A percentile compares a stretch with the other conserved stretches of the same genome.
These are phyloP conservation scores for Pythium monospermum DNA, from an alignment of 352 stramenopile species.

Conservation along the genomic window DNA sequence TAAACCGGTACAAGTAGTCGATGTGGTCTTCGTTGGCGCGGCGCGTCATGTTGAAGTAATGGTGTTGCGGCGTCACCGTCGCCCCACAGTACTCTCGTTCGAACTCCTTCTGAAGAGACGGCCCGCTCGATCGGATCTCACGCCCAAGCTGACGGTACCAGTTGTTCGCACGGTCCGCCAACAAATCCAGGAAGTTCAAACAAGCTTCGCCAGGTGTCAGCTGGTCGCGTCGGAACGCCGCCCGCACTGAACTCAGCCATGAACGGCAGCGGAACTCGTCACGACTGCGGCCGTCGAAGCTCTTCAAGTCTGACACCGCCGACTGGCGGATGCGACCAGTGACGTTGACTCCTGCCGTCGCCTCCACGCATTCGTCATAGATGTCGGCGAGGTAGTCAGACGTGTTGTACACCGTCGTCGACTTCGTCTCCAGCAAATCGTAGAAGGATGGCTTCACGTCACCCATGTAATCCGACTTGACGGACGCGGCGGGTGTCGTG, in stretches of 20 bases:
- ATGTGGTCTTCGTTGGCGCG: slow-evolving; percentile 13
- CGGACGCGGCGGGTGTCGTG: no score
- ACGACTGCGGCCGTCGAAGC: slow-evolving; percentile 7
- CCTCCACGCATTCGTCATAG: slow-evolving; percentile 13
- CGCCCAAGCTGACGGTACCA: slow-evolving; percentile 14
- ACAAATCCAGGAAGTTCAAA: slow-evolving; percentile 8
- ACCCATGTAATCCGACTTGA: background rate
- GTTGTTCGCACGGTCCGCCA: slow-evolving; percentile 4
- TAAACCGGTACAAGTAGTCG: slow-evolving; percentile 23
- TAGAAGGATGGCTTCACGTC: background rate
- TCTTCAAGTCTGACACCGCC: slow-evolving; percentile 13
- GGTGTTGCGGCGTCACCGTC: background rate
- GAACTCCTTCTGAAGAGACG: slow-evolving; percentile 5
- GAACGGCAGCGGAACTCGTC: slow-evolving; percentile 9
- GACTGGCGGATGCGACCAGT: slow-evolving; percentile 1
- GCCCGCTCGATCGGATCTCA: slow-evolving; percentile 1
- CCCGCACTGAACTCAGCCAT: slow-evolving; percentile 2
- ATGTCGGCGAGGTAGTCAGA: slow-evolving; percentile 18
- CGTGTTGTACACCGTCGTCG: background rate
- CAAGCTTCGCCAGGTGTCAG: slow-evolving; percentile 6
- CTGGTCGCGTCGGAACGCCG: slow-evolving; percentile 12
- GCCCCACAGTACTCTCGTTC: slow-evolving; percentile 19
- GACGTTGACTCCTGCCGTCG: slow-evolving; percentile 5
- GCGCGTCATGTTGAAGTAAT: slow-evolving; percentile 8
- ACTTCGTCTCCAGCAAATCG: background rate